Base-by-base conservation (phyloP, 352 stramenopile genomes). In the Pythium periplocum region DNA sequence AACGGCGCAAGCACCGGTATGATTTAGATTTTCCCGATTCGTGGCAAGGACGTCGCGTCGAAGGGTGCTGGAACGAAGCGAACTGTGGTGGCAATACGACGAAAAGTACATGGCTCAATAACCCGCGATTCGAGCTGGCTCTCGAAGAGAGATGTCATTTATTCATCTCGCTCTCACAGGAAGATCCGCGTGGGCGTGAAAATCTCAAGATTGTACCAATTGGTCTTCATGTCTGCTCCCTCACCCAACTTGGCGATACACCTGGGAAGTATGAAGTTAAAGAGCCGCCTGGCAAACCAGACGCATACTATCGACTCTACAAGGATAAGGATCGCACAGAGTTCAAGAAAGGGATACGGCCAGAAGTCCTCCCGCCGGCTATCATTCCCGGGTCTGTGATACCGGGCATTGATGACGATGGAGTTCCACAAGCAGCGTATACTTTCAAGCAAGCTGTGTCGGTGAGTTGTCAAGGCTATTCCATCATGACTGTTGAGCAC, bases 51-150 rank as follows among this genome's bases (percentile, higher is more conserved):
- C 76, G 84, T 44, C 74, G 86, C 0, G 73, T 89, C 0, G 66
- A 90, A 68, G 85, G 85, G 0, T 71, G 62, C 36, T 96, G 86
- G 86, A 86, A 86, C 40, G 78, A 93, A 57, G 45, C 52, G 1
- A 90, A 68, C n/a, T 87, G 75, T 47, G 86, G 83, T 17, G 82
- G 86, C 9, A 95, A 95, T 55, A 80, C 68, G 0, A 87, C 67
- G 0, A 86, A 90, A 53, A 88, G 62, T n/a, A 96, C 87, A 0
- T 96, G 87, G 85, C 73, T 87, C 34, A 90, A 87, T 48, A 96
- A 96, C 31, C 87, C 87, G 0, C 86, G 77, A 36, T 93, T 92
- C 46, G 76, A 90, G 33, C 54, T 96, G 4, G 55, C 66, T 26
- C 45, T 96, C 1, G 64, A 86, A 38, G 68, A 87, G 34, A 74